Conservation (phyloP, 1,284 basidiomycete species). For the Takashimella koratensis region DNA sequence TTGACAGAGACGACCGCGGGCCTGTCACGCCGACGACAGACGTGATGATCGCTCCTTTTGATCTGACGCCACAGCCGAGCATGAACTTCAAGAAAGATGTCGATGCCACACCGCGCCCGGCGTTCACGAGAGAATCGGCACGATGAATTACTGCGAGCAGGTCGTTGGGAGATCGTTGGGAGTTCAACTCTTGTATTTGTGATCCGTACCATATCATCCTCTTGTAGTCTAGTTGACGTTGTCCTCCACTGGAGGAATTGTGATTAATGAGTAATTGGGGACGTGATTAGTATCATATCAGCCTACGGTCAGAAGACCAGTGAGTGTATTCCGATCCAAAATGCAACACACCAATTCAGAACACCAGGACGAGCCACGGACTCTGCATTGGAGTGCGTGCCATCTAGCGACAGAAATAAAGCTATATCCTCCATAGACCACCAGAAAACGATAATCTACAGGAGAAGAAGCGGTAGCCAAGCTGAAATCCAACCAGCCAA, state of each 20-base stretch:
- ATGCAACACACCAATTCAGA: too few species aligned
- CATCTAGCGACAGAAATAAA: constrained; percentile 15
- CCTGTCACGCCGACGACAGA: not conserved
- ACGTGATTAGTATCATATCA: too few species aligned
- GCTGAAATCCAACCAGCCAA: not conserved
- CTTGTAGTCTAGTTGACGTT: too few species aligned
- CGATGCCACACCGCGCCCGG: not conserved
- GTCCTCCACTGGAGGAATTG: too few species aligned
- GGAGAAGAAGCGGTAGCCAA: constrained; percentile 5
- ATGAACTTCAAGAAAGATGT: not conserved
- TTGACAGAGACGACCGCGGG: not conserved
- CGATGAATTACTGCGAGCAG: not conserved
- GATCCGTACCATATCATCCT: not conserved
- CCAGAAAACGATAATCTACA: constrained; percentile 1
- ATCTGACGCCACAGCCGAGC: not conserved
- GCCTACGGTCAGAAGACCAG: too few species aligned
- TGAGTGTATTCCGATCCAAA: too few species aligned
- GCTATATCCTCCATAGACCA: not conserved
- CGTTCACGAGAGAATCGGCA: not conserved
- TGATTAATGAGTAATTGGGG: too few species aligned
- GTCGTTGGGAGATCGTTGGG: not conserved
- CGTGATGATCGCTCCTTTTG: not conserved
- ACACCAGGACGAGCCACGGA: constrained; percentile 14
- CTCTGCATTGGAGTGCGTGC: constrained; percentile 19
- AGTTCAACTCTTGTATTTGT: not conserved